phyloP scores from a whole-genome alignment of 2,329 filamentous ascomycete genomes.

The Aspergillus quadricinctus region DNA sequence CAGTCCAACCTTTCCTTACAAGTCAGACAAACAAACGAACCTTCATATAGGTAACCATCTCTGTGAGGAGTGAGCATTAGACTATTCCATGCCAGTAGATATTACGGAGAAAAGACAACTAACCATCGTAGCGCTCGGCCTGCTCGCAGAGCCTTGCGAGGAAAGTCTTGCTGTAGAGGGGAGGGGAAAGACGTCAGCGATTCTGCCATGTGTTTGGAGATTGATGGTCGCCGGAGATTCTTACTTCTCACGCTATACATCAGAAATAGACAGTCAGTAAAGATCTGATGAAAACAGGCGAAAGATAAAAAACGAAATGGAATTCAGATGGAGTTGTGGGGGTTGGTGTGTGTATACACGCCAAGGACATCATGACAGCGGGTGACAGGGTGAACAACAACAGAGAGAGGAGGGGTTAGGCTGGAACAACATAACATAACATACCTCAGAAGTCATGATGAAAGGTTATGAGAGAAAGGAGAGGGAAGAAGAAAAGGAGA shows the following conservation, averaged over 20 bases:
- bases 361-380: conserved; percentile 19
- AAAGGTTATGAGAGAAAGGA: conserved; percentile 17
- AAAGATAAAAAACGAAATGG: conserved; percentile 20
- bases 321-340: conserved; percentile 3
- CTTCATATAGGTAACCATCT: conserved; percentile 99
- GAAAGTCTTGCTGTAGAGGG: conserved; percentile 83
- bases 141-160: conserved; percentile 99
- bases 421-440: conserved; percentile 40
- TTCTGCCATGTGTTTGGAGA: conserved; percentile 13
- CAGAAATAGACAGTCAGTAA: conserved; percentile 27
- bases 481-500: conserved; percentile 19
- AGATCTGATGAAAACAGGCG: neutral
- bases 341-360: conserved; percentile 8
- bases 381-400: conserved; percentile 28
- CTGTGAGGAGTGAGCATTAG: conserved; percentile 39
- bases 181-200: conserved; percentile 33
- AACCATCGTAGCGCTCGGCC: conserved; percentile 98
- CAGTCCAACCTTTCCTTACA: conserved; percentile 4
- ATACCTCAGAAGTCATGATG: conserved; percentile 62
- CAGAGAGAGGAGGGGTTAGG: conserved; percentile 29
- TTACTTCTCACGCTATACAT: conserved; percentile 65
- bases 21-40: conserved; percentile 42
- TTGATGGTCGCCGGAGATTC: conserved; percentile 27
- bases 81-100: conserved; percentile 10
- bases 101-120: conserved; percentile 24